Evolutionary conservation across 805 yeast species (phyloP).

Genomic region (Zygosaccharomyces lentus): DNA sequence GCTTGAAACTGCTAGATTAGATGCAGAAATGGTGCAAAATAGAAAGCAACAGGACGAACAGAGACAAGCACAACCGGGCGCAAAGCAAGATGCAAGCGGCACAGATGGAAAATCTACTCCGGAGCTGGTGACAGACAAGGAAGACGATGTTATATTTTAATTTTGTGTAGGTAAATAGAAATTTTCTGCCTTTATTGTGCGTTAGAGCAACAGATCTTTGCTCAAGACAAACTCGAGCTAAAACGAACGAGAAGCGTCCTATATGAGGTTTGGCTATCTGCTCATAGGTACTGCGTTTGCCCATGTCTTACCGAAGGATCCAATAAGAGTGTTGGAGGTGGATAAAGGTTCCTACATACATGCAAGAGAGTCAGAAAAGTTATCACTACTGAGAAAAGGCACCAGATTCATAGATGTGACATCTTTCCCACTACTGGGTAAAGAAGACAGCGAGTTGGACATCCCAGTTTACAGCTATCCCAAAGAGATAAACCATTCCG

Average conservation of each 20-base stretch:
- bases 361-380: conserved; percentile 42
- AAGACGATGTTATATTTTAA: conserved; percentile 45
- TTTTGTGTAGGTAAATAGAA: conserved; percentile 1
- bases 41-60: conserved; percentile 22
- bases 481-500: conserved; percentile 32
- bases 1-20: conserved; percentile 63
- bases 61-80: conserved; percentile 24
- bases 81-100: conserved; percentile 14
- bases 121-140: conserved; percentile 38
- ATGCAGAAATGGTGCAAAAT: conserved; percentile 41
- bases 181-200: not conserved
- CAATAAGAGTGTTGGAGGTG: conserved; percentile 25
- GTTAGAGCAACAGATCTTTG: not conserved
- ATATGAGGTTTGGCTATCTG: not conserved
- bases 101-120: conserved; percentile 12
- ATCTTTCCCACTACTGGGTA: conserved; percentile 21
- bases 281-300: not conserved
- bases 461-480: conserved; percentile 51
- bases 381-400: conserved; percentile 45
- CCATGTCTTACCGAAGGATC: conserved; percentile 11
- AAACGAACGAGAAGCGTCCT: not conserved
- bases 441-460: conserved; percentile 10
- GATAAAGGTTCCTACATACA: conserved; percentile 22
- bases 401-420: conserved; percentile 64
- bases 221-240: not conserved